Percentiles rank a stretch among this genome's conserved stretches.
phyloP scores from a whole-genome alignment of 345 rosid genomes.

The Citrus inodora region DNA sequence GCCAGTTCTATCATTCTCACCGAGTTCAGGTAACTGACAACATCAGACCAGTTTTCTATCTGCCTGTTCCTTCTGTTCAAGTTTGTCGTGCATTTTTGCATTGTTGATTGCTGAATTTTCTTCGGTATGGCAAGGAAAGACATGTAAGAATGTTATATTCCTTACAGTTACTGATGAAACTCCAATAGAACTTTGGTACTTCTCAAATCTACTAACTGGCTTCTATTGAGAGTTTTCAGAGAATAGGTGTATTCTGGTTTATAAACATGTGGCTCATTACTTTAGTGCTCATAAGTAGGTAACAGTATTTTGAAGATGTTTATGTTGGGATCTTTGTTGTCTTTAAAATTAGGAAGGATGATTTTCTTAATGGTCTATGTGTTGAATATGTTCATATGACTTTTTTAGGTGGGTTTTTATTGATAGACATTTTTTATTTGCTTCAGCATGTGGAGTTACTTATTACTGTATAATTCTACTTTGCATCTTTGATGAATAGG shows the following conservation, averaged over 20 bases:
- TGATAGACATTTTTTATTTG: neutral
- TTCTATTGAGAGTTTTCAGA: neutral
- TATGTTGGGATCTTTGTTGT: neutral
- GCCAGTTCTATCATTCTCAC: conserved; percentile 95
- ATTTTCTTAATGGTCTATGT: neutral
- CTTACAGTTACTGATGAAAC: neutral
- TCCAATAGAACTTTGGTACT: neutral
- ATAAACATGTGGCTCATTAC: neutral
- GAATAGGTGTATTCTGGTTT: neutral
- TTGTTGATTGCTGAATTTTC: neutral
- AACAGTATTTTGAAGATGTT: neutral
- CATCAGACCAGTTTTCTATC: neutral
- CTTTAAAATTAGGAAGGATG: neutral
- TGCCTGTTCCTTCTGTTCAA: neutral
- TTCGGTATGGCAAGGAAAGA: neutral
- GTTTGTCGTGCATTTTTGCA: conserved; percentile 4
- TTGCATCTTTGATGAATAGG: neutral
- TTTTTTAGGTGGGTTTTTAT: neutral
- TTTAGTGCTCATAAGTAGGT: neutral
- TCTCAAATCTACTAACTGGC: neutral
- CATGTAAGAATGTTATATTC: neutral
- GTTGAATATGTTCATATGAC: neutral
- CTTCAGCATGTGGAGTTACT: neutral
- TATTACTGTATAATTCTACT: neutral
- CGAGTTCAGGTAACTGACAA: conserved; percentile 75